Conservation (phyloP, 306 rosid genomes). For the Quercus glauca region DNA sequence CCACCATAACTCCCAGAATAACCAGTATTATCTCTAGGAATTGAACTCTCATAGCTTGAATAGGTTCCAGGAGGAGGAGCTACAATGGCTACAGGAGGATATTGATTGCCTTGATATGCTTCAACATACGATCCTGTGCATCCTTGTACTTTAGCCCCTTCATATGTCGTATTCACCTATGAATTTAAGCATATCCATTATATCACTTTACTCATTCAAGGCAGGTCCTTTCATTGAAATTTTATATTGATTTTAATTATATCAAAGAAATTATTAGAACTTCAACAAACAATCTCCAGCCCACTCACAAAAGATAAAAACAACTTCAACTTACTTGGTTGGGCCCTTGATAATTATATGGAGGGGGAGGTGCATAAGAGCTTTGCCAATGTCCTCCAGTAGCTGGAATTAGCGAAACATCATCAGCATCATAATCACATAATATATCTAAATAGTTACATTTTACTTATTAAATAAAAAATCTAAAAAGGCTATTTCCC, state of each 20-base stretch:
- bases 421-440: constrained; percentile 1
- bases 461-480: too few species aligned
- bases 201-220: not conserved
- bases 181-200: not conserved
- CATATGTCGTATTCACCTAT: constrained; percentile 17
- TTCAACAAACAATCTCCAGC: not conserved
- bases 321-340: constrained; percentile 34
- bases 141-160: constrained; percentile 11
- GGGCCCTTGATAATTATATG: constrained; percentile 14
- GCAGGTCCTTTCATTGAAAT: not conserved
- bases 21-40: too few species aligned
- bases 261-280: not conserved
- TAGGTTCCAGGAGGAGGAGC: too few species aligned
- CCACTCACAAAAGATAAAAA: not conserved
- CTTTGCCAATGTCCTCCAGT: constrained; percentile 3
- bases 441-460: not conserved
- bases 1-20: too few species aligned
- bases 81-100: too few species aligned
- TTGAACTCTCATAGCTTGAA: too few species aligned
- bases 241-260: not conserved
- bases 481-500: too few species aligned
- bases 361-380: constrained; percentile 16
- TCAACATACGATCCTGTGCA: constrained; percentile 22
- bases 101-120: constrained; percentile 15
- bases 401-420: constrained; percentile 23